These are phyloP conservation scores for Lactarius deliciosus DNA, from an alignment of 768 basidiomycete genomes.

Conservation along the genomic window DNA sequence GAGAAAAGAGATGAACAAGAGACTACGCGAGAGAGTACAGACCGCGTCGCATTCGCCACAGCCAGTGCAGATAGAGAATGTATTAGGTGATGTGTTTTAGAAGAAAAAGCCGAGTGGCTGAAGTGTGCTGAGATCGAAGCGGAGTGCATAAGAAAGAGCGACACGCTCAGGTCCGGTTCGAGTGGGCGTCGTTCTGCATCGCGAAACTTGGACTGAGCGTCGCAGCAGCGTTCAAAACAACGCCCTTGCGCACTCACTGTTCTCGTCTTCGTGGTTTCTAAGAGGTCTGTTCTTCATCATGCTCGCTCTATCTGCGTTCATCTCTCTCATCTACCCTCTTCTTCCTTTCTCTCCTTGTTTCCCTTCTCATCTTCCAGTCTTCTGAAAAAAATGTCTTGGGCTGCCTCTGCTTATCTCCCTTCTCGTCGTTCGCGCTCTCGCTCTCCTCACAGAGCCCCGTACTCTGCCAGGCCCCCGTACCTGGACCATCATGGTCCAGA, in stretches of 20 bases:
- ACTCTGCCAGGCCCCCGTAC: conserved; percentile 54
- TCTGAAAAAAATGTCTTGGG: conserved; percentile 61
- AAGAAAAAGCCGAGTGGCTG: conserved; percentile 20
- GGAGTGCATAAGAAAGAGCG: conserved; percentile 43
- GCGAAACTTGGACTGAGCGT: conserved; percentile 54
- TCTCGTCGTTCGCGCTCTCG: conserved; percentile 82
- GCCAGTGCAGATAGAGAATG: conserved; percentile 2
- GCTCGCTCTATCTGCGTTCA: conserved; percentile 74
- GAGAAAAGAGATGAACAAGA: conserved; percentile 28
- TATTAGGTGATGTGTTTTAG: conserved; percentile 40
- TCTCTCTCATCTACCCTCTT: conserved; percentile 71
- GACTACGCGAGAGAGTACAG: neutral
- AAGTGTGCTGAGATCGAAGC: conserved; percentile 31
- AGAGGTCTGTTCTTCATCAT: conserved; percentile 95
- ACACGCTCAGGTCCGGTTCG: conserved; percentile 27
- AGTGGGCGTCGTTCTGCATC: conserved; percentile 46
- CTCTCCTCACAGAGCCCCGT: conserved; percentile 58
- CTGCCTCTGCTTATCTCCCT: conserved; percentile 64
- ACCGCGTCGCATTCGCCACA: neutral
- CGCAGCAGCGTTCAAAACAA: conserved; percentile 43
- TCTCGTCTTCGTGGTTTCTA: conserved; percentile 49
- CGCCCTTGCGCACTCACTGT: conserved; percentile 39
- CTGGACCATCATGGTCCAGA: conserved; percentile 60
- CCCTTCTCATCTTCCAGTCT: conserved; percentile 51
- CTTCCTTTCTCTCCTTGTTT: conserved; percentile 45